Conservation (phyloP, 805 yeast genomes). For the Metschnikowia dekortorum region DNA sequence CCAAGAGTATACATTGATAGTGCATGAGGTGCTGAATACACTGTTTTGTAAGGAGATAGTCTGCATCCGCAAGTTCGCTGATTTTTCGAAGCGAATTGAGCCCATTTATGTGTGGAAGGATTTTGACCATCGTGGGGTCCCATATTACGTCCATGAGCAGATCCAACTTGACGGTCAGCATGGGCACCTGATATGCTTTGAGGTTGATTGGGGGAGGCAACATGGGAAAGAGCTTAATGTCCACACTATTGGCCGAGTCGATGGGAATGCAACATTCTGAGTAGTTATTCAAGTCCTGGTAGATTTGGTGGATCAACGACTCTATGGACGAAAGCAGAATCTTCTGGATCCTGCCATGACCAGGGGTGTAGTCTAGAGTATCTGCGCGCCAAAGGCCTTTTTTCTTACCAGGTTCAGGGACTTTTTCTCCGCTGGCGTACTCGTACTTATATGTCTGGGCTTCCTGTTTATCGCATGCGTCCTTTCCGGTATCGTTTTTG, state of each 20-base stretch:
- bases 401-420: too few relatives aligned
- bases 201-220: constrained; percentile 73
- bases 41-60: constrained; percentile 69
- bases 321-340: constrained; percentile 48
- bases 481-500: not conserved
- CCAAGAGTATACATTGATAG: constrained; percentile 75
- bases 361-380: constrained; percentile 24
- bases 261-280: constrained; percentile 95
- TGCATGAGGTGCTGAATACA: constrained; percentile 90
- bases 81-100: constrained; percentile 76
- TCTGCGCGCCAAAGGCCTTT: not conserved
- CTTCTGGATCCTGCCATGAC: constrained; percentile 30
- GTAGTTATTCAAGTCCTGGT: constrained; percentile 89
- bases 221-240: constrained; percentile 91
- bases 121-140: constrained; percentile 95
- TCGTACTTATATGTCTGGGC: not conserved
- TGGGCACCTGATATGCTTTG: constrained; percentile 82
- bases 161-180: constrained; percentile 74
- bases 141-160: constrained; percentile 82
- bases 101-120: constrained; percentile 84
- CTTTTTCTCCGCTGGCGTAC: not conserved
- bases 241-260: constrained; percentile 83
- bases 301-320: constrained; percentile 82
- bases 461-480: not conserved
- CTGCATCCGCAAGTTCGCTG: constrained; percentile 76